Percentiles rank a stretch among this genome's conserved stretches.
Conservation (phyloP, 306 rosid genomes). For the Dalbergia oliveri region DNA sequence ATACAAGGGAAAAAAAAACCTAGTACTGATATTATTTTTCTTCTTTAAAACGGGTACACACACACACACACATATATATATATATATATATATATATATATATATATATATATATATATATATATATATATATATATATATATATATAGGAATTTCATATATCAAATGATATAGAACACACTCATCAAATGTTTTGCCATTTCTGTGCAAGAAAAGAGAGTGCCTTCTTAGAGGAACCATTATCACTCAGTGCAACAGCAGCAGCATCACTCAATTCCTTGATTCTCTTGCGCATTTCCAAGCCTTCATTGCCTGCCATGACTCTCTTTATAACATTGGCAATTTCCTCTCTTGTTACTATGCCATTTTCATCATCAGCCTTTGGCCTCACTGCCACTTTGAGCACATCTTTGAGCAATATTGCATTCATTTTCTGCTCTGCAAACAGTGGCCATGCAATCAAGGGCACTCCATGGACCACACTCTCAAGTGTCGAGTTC, state of each 20-base stretch:
- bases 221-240: background rate
- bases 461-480: slow-evolving; percentile 5
- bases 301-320: background rate
- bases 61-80: too few species aligned
- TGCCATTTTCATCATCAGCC: background rate
- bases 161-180: too few species aligned
- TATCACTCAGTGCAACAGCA: background rate
- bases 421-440: background rate
- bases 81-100: too few species aligned
- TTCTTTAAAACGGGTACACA: too few species aligned
- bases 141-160: too few species aligned
- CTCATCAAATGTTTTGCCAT: background rate
- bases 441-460: slow-evolving; percentile 1
- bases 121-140: too few species aligned
- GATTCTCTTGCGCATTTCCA: background rate
- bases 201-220: background rate
- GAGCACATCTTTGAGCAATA: background rate
- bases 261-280: too few species aligned
- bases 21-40: too few species aligned
- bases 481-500: background rate
- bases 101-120: too few species aligned
- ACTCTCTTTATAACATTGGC: background rate
- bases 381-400: slow-evolving; percentile 3
- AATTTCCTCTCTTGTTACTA: background rate
- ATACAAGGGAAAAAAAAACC: too few species aligned